Evolutionary conservation across 2,329 filamentous ascomycete genomes (phyloP).

Genomic region (Juglanconis oblonga): DNA sequence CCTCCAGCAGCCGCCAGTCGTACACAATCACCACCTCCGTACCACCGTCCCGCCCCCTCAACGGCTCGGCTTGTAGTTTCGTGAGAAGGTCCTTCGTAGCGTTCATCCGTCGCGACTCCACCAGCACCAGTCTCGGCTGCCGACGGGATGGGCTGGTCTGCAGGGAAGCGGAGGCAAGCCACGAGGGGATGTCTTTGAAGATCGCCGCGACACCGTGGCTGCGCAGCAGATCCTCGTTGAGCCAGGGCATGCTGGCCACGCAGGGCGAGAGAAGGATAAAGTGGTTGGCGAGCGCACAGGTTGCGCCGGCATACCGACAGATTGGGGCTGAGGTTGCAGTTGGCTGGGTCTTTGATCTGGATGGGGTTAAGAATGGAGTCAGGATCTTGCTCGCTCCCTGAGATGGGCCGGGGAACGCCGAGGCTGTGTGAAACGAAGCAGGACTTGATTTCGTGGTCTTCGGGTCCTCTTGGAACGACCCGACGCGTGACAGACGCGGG

Average conservation of each 20-base stretch:
- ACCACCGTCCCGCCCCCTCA: constrained; percentile 24
- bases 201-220: constrained; percentile 39
- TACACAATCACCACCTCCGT: constrained; percentile 31
- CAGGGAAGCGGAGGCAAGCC: background rate
- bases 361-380: constrained; percentile 23
- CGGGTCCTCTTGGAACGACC: background rate
- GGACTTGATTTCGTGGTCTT: background rate
- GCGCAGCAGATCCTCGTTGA: constrained; percentile 36
- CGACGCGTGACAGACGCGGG: background rate
- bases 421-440: background rate
- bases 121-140: constrained; percentile 29
- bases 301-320: constrained; percentile 31
- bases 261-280: constrained; percentile 41
- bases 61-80: constrained; percentile 21
- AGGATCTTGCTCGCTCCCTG: constrained; percentile 9
- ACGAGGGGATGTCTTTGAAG: constrained; percentile 26
- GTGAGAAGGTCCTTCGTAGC: constrained; percentile 29
- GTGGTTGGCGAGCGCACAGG: constrained; percentile 37
- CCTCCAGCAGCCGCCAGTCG: constrained; percentile 38
- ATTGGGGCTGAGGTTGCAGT: background rate
- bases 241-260: constrained; percentile 33
- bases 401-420: background rate
- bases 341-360: background rate
- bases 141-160: background rate
- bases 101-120: constrained; percentile 29